A percentile compares a stretch with the other conserved stretches of the same genome.
Evolutionary conservation across 2,329 filamentous ascomycete species (phyloP).

Genomic region (Conoideocrella luteorostrata): DNA sequence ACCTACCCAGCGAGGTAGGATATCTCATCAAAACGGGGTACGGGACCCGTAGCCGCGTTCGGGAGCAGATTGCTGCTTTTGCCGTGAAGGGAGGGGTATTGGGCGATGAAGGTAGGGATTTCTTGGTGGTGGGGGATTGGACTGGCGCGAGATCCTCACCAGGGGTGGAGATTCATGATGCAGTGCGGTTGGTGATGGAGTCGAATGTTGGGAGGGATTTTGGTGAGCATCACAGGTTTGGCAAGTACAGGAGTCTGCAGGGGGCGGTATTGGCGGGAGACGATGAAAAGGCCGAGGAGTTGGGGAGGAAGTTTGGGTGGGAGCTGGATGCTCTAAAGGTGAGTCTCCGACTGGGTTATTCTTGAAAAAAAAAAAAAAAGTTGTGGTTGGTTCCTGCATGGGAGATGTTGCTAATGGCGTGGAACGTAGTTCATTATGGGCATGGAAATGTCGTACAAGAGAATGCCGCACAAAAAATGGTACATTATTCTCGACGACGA

Average conservation of each 20-base stretch:
- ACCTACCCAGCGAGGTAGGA: slow-evolving; percentile 40
- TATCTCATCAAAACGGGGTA: slow-evolving; percentile 51
- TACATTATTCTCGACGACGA: slow-evolving; percentile 54
- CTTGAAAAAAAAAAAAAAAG: no score
- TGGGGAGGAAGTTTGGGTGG: slow-evolving; percentile 38
- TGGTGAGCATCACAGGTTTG: slow-evolving; percentile 26
- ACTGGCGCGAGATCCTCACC: slow-evolving; percentile 24
- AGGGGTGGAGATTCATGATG: slow-evolving; percentile 33
- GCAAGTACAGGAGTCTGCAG: slow-evolving; percentile 34
- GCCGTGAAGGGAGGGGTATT: slow-evolving; percentile 24
- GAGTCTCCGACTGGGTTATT: slow-evolving; percentile 6
- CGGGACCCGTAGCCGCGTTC: slow-evolving; percentile 43
- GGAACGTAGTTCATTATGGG: slow-evolving; percentile 44
- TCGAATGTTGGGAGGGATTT: slow-evolving; percentile 20
- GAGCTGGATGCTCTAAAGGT: slow-evolving; percentile 46
- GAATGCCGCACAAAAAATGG: slow-evolving; percentile 50
- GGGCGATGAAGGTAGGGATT: slow-evolving; percentile 31
- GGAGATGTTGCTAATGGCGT: no score
- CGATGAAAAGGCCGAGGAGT: slow-evolving; percentile 27
- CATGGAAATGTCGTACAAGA: slow-evolving; percentile 44
- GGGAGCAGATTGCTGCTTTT: slow-evolving; percentile 40
- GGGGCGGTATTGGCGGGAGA: slow-evolving; percentile 32
- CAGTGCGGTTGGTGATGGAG: slow-evolving; percentile 30
- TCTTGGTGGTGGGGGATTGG: slow-evolving; percentile 47
- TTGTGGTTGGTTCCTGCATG: no score